These are phyloP conservation scores for Saxispiralis lemnorum DNA, from an alignment of 495 filamentous ascomycete species.

Conservation along the genomic window DNA sequence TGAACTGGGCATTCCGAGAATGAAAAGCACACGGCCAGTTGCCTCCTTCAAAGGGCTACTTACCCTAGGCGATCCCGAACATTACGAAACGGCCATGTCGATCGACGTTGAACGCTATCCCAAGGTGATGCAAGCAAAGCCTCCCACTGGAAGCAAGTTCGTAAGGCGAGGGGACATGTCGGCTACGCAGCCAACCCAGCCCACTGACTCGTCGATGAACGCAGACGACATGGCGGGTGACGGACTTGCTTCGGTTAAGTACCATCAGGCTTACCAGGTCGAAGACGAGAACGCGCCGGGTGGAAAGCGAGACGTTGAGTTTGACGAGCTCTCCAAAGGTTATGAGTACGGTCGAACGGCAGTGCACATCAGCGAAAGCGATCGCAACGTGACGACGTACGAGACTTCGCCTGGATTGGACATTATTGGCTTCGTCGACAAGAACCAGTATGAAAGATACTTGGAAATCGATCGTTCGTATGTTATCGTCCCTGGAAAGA, in stretches of 20 bases:
- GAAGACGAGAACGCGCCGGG: slow-evolving; percentile 53
- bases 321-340: slow-evolving; percentile 73
- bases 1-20: slow-evolving; percentile 53
- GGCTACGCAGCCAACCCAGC: slow-evolving; percentile 27
- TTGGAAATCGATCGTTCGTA: slow-evolving; percentile 64
- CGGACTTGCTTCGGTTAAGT: slow-evolving; percentile 47
- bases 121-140: slow-evolving; percentile 55
- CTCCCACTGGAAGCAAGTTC: slow-evolving; percentile 59
- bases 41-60: slow-evolving; percentile 64
- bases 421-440: slow-evolving; percentile 63
- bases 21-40: slow-evolving; percentile 55
- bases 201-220: slow-evolving; percentile 30
- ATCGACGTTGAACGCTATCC: slow-evolving; percentile 87
- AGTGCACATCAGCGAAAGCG: slow-evolving; percentile 70
- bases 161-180: slow-evolving; percentile 34
- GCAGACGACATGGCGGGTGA: slow-evolving; percentile 28
- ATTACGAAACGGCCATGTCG: slow-evolving; percentile 57
- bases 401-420: slow-evolving; percentile 58
- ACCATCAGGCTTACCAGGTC: slow-evolving; percentile 61
- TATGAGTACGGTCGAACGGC: slow-evolving; percentile 89
- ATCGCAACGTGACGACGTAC: slow-evolving; percentile 63
- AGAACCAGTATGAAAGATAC: slow-evolving; percentile 40
- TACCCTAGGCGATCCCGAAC: slow-evolving; percentile 56
- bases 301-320: slow-evolving; percentile 67
- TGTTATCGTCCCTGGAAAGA: slow-evolving; percentile 52